These are phyloP conservation scores for Remersonia thermophila DNA, from an alignment of 2,329 filamentous ascomycete genomes.

Conservation along the genomic window DNA sequence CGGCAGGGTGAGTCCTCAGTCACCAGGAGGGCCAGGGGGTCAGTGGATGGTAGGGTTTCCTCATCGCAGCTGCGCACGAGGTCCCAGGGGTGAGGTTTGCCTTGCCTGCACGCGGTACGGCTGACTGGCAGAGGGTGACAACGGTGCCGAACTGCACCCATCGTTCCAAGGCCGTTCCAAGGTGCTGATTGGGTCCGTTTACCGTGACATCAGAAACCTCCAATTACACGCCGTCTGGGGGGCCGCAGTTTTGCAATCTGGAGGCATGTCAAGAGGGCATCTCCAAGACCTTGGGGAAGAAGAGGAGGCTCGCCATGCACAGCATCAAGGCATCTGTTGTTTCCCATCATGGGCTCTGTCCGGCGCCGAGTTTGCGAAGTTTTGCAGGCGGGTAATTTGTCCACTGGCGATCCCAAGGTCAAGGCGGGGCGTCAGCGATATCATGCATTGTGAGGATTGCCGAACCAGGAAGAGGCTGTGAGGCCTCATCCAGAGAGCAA, in stretches of 20 bases:
- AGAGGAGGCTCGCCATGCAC: too few species aligned
- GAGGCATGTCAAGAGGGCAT: too few species aligned
- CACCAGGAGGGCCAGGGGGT: conserved; percentile 6
- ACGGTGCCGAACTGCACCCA: conserved; percentile 3
- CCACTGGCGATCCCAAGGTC: too few species aligned
- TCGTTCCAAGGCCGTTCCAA: conserved; percentile 1
- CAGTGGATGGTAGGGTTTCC: conserved; percentile 1
- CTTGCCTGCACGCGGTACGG: conserved; percentile 8
- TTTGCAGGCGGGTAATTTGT: too few species aligned
- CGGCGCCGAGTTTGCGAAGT: not conserved
- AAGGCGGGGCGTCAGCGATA: too few species aligned
- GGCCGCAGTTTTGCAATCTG: too few species aligned
- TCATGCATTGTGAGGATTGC: not conserved
- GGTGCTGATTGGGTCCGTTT: conserved; percentile 7
- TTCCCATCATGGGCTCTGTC: too few species aligned
- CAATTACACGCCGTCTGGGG: conserved; percentile 5
- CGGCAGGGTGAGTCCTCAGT: not conserved
- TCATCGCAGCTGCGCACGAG: conserved; percentile 16
- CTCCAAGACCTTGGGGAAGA: too few species aligned
- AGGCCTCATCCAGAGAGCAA: too few species aligned
- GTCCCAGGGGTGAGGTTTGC: conserved; percentile 6
- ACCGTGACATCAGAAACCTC: conserved; percentile 4
- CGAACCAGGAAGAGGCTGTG: not conserved
- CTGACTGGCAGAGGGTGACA: conserved; percentile 8
- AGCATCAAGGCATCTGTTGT: too few species aligned